These are phyloP conservation scores for Microsporum canis DNA, from an alignment of 2,329 filamentous ascomycete genomes.

Conservation along the genomic window DNA sequence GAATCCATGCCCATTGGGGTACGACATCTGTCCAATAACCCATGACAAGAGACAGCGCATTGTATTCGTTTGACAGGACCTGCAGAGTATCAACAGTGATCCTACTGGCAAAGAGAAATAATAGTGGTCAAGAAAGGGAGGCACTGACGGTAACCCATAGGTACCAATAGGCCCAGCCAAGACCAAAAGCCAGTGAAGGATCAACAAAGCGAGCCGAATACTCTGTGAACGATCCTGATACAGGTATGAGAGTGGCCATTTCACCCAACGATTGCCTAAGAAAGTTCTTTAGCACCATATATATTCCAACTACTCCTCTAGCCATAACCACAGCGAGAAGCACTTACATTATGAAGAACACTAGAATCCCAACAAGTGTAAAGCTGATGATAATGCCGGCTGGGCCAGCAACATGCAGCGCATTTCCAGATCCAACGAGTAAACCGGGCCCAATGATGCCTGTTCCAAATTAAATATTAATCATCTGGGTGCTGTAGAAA, in stretches of 20 bases:
- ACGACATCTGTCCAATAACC: slow-evolving; percentile 36
- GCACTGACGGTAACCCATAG: slow-evolving; percentile 32
- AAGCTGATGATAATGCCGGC: slow-evolving; percentile 64
- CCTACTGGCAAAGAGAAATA: too few relatives aligned
- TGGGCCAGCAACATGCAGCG: slow-evolving; percentile 57
- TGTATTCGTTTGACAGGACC: slow-evolving; percentile 35
- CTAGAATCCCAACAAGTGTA: slow-evolving; percentile 57
- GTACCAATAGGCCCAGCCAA: slow-evolving; percentile 60
- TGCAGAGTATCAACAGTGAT: neutral
- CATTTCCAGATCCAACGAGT: slow-evolving; percentile 59
- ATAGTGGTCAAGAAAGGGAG: neutral
- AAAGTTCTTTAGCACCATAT: neutral
- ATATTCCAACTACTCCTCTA: neutral
- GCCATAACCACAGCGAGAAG: neutral
- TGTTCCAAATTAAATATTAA: slow-evolving; percentile 17
- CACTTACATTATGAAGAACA: slow-evolving; percentile 36
- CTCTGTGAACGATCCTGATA: slow-evolving; percentile 58
- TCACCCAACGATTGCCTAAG: slow-evolving; percentile 63
- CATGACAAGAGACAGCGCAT: slow-evolving; percentile 37
- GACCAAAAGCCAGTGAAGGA: slow-evolving; percentile 55
- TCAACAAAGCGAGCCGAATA: slow-evolving; percentile 61
- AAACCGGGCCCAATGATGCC: slow-evolving; percentile 57
- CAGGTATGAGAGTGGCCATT: slow-evolving; percentile 61
- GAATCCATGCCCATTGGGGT: slow-evolving; percentile 37
- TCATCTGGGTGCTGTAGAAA: slow-evolving; percentile 18